Evolutionary conservation across 805 yeast genomes (phyloP).

Genomic region (Naumovozyma baii): DNA sequence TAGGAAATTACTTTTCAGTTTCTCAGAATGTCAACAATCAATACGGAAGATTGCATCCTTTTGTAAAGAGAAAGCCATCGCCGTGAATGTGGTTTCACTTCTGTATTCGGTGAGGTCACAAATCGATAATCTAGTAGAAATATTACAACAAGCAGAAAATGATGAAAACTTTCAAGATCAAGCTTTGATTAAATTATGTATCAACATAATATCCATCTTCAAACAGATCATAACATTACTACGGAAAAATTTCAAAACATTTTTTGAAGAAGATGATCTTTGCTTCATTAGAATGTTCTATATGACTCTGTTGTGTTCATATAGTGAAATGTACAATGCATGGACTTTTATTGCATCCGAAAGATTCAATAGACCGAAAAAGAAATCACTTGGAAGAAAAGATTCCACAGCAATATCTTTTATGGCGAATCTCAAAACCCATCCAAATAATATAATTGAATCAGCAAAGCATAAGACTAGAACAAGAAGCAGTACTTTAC

Average conservation of each 20-base stretch:
- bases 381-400: slow-evolving; percentile 2
- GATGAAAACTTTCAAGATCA: slow-evolving; percentile 31
- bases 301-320: slow-evolving; percentile 50
- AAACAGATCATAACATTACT: slow-evolving; percentile 35
- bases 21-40: slow-evolving; percentile 55
- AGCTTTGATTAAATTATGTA: slow-evolving; percentile 31
- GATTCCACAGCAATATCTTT: slow-evolving; percentile 5
- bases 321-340: slow-evolving; percentile 60
- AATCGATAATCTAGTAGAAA: slow-evolving; percentile 48
- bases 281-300: slow-evolving; percentile 57
- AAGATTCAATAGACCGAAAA: slow-evolving; percentile 1
- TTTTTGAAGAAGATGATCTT: slow-evolving; percentile 51
- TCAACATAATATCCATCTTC: slow-evolving; percentile 38
- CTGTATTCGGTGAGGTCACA: slow-evolving; percentile 44
- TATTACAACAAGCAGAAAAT: slow-evolving; percentile 43
- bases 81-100: slow-evolving; percentile 44
- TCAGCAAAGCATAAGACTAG: slow-evolving; percentile 12
- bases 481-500: slow-evolving; percentile 21
- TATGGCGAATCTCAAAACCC: neutral
- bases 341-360: slow-evolving; percentile 31
- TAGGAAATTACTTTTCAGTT: slow-evolving; percentile 52
- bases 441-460: slow-evolving; percentile 2
- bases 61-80: slow-evolving; percentile 45
- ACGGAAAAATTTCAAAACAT: slow-evolving; percentile 38
- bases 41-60: slow-evolving; percentile 48